Conservation (phyloP, 2,329 filamentous ascomycete genomes). For the Paecilomyces sp. region DNA sequence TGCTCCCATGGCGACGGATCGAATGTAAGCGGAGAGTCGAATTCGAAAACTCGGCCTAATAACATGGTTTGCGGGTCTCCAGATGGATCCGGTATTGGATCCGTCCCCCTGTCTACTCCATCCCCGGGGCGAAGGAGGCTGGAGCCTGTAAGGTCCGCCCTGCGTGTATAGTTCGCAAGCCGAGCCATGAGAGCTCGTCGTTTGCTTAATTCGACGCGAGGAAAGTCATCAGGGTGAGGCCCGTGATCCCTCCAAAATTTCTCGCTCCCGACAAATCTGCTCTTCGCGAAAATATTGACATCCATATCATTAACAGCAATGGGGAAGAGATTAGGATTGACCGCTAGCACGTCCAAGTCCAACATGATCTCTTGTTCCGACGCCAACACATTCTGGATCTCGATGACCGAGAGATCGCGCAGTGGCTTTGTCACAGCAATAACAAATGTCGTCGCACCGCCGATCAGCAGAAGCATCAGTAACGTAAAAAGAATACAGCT, state of each 20-base stretch:
- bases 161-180: constrained; percentile 17
- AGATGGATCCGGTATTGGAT: constrained; percentile 54
- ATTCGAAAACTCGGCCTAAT: constrained; percentile 78
- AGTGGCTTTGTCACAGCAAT: constrained; percentile 87
- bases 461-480: constrained; percentile 71
- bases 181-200: constrained; percentile 24
- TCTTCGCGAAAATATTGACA: constrained; percentile 90
- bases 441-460: constrained; percentile 82
- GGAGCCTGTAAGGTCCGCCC: constrained; percentile 11
- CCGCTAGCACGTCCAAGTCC: constrained; percentile 76
- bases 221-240: constrained; percentile 18
- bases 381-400: constrained; percentile 82
- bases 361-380: constrained; percentile 95
- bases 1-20: constrained; percentile 83
- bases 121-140: constrained; percentile 13
- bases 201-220: constrained; percentile 24
- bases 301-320: constrained; percentile 82
- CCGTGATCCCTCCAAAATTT: constrained; percentile 31
- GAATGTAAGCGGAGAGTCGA: constrained; percentile 83
- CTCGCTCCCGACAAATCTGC: constrained; percentile 69
- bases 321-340: constrained; percentile 89
- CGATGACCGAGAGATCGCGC: constrained; percentile 66
- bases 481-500: constrained; percentile 79
- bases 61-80: constrained; percentile 72
- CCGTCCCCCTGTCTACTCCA: constrained; percentile 49